A percentile compares a stretch with the other conserved stretches of the same genome.
phyloP scores from a whole-genome alignment of 2,329 filamentous ascomycete genomes.

The Ophidiomyces ophidiicola region DNA sequence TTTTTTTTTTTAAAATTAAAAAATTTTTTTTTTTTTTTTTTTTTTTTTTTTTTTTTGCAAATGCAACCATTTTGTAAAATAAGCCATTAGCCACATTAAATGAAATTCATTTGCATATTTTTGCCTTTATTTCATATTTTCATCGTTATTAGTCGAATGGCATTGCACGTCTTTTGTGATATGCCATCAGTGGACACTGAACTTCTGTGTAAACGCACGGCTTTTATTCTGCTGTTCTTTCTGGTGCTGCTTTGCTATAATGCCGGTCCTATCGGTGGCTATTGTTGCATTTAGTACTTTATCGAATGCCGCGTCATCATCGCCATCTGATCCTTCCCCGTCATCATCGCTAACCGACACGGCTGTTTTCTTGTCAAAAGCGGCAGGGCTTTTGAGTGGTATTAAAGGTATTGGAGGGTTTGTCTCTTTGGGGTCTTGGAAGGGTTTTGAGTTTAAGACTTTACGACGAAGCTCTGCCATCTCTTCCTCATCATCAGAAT shows the following conservation, averaged over 20 bases:
- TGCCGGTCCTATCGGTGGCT: slow-evolving; percentile 73
- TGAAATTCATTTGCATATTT: too few species aligned
- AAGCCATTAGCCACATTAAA: too few species aligned
- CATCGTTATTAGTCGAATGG: too few species aligned
- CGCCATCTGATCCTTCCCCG: slow-evolving; percentile 55
- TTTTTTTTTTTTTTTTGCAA: too few species aligned
- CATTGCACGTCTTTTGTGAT: too few species aligned
- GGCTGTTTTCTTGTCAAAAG: slow-evolving; percentile 19
- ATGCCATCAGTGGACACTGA: too few species aligned
- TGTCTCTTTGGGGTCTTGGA: slow-evolving; percentile 38
- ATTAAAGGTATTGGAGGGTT: slow-evolving; percentile 47
- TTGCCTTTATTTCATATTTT: too few species aligned
- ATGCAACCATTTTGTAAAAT: too few species aligned
- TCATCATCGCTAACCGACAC: slow-evolving; percentile 44
- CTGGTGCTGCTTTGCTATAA: slow-evolving; percentile 48
- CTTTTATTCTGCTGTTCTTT: slow-evolving; percentile 19
- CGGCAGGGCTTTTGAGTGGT: slow-evolving; percentile 49
- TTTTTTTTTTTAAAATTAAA: too few species aligned
- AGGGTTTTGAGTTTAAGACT: slow-evolving; percentile 84
- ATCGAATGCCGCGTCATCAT: slow-evolving; percentile 67
- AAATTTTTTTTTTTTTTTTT: too few species aligned
- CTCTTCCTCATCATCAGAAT: slow-evolving; percentile 69
- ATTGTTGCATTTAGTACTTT: slow-evolving; percentile 85
- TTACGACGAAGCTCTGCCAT: slow-evolving; percentile 87
- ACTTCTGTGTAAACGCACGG: background rate